These are phyloP conservation scores for Ambispora gerdemannii DNA, from an alignment of 192 early-diverging fungal species.

Conservation along the genomic window DNA sequence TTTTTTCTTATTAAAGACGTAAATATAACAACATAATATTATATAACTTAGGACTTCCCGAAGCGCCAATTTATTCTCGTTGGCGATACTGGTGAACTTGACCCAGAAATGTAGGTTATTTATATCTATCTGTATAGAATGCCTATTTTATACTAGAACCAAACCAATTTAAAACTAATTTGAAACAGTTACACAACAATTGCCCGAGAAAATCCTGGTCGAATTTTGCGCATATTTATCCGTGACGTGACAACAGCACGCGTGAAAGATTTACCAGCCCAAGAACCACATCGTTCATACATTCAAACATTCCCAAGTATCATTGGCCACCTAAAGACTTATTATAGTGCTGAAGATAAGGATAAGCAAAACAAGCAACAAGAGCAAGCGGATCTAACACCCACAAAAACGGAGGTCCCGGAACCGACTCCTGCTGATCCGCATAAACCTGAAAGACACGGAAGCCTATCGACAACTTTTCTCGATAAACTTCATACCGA, in stretches of 20 bases:
- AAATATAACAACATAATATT: too few species aligned
- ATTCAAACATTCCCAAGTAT: slow-evolving; percentile 2
- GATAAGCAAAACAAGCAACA: not conserved
- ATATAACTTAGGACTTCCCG: slow-evolving; percentile 76
- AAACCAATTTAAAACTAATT: too few species aligned
- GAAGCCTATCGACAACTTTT: not conserved
- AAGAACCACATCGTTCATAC: slow-evolving; percentile 15
- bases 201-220: slow-evolving; percentile 55
- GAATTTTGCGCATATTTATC: slow-evolving; percentile 83
- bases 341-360: slow-evolving; percentile 5
- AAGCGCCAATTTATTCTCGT: slow-evolving; percentile 82
- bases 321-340: not conserved
- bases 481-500: slow-evolving; percentile 19
- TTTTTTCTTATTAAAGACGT: too few species aligned
- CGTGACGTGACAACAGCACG: slow-evolving; percentile 59
- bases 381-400: slow-evolving; percentile 17
- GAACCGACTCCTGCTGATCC: not conserved
- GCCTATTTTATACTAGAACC: too few species aligned
- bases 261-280: slow-evolving; percentile 22
- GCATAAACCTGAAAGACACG: not conserved
- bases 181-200: slow-evolving; percentile 65
- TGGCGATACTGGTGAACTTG: slow-evolving; percentile 88
- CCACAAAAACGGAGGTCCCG: slow-evolving; percentile 7
- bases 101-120: slow-evolving; percentile 78
- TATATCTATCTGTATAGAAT: too few species aligned